These are phyloP conservation scores for Macrolepiota albuminosa DNA, from an alignment of 768 basidiomycete genomes.

Conservation along the genomic window DNA sequence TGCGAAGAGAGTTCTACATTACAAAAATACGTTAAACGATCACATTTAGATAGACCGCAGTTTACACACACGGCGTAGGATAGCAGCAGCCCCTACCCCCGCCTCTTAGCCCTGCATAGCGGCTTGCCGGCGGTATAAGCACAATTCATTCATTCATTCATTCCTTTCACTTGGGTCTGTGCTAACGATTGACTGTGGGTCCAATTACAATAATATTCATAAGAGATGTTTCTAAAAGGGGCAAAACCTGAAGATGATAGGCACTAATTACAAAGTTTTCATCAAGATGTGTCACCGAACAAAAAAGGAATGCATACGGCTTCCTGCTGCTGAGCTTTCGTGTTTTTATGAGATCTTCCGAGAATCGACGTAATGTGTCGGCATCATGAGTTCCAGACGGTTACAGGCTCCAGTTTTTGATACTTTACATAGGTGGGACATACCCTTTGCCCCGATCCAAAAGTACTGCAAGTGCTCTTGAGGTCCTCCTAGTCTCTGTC, in stretches of 20 bases:
- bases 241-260: background rate
- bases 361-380: conserved; percentile 76
- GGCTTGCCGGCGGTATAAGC: no score
- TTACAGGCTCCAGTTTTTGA: background rate
- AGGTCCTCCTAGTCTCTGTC: conserved; percentile 83
- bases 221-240: background rate
- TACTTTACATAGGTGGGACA: conserved; percentile 29
- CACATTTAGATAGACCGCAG: no score
- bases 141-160: no score
- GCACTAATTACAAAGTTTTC: conserved; percentile 76
- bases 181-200: conserved; percentile 66
- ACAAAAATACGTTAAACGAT: no score
- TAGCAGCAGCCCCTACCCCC: no score
- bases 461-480: conserved; percentile 64
- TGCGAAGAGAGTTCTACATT: no score
- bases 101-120: no score
- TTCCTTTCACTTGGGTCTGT: conserved; percentile 55
- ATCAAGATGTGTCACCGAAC: conserved; percentile 75
- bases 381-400: conserved; percentile 82
- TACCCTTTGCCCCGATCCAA: conserved; percentile 82
- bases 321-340: conserved; percentile 77
- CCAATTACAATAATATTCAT: background rate
- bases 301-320: conserved; percentile 72
- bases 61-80: no score
- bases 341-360: conserved; percentile 23